phyloP scores from a whole-genome alignment of 164 flowering plant genomes.

The Platanus orientalis region DNA sequence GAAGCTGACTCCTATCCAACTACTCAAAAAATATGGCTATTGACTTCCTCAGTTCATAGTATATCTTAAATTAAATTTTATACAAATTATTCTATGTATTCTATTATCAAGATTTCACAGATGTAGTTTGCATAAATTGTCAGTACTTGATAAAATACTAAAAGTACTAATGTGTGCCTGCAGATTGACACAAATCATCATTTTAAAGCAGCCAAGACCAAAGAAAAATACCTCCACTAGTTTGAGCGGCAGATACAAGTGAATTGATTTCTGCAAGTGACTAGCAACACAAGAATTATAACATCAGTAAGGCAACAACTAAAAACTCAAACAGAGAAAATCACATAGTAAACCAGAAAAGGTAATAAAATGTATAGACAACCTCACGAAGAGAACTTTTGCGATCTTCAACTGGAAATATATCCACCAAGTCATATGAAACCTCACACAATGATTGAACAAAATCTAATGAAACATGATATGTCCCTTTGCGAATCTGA shows the following conservation, averaged over 20 bases:
- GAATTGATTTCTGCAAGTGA: constrained; percentile 88
- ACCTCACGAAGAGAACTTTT: constrained; percentile 95
- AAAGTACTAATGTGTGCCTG: neutral
- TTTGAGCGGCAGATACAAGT: constrained; percentile 66
- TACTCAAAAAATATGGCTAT: neutral
- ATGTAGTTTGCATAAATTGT: neutral
- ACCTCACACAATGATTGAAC: constrained; percentile 89
- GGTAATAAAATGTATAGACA: constrained; percentile 11
- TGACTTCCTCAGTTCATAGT: neutral
- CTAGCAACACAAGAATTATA: constrained; percentile 39
- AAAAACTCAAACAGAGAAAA: constrained; percentile 5
- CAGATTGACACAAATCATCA: neutral
- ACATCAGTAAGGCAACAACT: constrained; percentile 17
- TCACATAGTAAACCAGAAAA: constrained; percentile 1
- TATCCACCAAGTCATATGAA: constrained; percentile 91
- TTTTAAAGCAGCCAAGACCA: constrained; percentile 1
- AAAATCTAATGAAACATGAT: constrained; percentile 92
- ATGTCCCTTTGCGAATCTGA: constrained; percentile 83
- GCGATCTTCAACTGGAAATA: constrained; percentile 95
- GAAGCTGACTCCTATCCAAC: neutral
- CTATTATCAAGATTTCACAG: neutral
- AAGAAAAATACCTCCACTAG: constrained; percentile 71
- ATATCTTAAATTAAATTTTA: neutral
- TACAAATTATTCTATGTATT: neutral
- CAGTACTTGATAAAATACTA: neutral